phyloP scores from a whole-genome alignment of 768 basidiomycete genomes.

The Mycena leptocephala region DNA sequence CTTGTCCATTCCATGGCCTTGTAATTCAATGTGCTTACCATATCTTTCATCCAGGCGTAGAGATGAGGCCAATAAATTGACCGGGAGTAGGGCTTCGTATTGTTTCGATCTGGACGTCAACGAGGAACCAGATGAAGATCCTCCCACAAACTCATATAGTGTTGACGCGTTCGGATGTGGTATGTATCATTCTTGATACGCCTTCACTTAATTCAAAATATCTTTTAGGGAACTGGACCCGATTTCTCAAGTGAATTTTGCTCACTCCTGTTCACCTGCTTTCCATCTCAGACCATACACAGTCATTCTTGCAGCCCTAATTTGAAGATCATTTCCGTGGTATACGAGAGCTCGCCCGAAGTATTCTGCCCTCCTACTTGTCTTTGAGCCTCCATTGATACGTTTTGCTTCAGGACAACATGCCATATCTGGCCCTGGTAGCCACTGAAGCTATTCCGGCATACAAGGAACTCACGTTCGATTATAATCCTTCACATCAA shows the following conservation, averaged over 20 bases:
- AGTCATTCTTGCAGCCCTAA: too few species aligned
- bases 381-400: too few species aligned
- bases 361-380: too few species aligned
- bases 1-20: conserved; percentile 41
- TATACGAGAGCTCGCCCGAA: too few species aligned
- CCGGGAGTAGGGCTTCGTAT: conserved; percentile 59
- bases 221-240: conserved; percentile 80
- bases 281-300: too few species aligned
- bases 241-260: conserved; percentile 67
- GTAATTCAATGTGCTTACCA: not conserved
- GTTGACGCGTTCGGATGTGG: conserved; percentile 72
- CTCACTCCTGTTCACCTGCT: too few species aligned
- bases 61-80: conserved; percentile 55
- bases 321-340: too few species aligned
- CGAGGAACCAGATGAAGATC: conserved; percentile 55
- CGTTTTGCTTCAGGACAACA: too few species aligned
- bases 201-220: conserved; percentile 4
- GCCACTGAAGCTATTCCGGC: too few species aligned
- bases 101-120: conserved; percentile 78
- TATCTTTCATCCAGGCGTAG: conserved; percentile 54
- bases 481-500: too few species aligned
- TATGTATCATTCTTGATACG: conserved; percentile 45
- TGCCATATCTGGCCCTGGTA: too few species aligned
- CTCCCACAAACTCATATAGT: conserved; percentile 57
- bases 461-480: too few species aligned